phyloP scores from a whole-genome alignment of 2,329 filamentous ascomycete species.

The Pyricularia pennisetigena region DNA sequence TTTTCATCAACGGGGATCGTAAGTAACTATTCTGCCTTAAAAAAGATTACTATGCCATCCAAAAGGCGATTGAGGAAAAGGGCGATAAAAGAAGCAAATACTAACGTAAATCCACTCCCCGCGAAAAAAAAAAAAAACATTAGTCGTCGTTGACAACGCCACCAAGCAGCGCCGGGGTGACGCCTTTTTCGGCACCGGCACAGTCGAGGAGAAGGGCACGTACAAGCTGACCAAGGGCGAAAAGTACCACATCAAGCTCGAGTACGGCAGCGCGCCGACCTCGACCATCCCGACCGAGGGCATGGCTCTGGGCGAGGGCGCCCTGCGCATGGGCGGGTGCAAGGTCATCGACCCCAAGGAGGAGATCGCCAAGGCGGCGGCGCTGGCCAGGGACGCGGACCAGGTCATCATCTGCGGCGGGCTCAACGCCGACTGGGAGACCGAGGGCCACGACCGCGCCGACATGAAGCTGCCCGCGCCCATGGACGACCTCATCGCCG shows the following conservation, averaged over 20 bases:
- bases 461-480: slow-evolving; percentile 68
- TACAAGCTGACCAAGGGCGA: slow-evolving; percentile 42
- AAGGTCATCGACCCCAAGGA: slow-evolving; percentile 45
- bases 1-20: slow-evolving; percentile 49
- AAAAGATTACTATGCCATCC: background rate
- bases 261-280: slow-evolving; percentile 42
- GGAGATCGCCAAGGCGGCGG: slow-evolving; percentile 56
- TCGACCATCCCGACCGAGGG: slow-evolving; percentile 27
- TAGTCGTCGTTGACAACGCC: slow-evolving; percentile 54
- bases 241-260: slow-evolving; percentile 41
- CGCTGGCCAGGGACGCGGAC: slow-evolving; percentile 58
- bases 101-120: background rate
- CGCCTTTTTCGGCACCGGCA: slow-evolving; percentile 49
- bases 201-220: slow-evolving; percentile 45
- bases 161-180: slow-evolving; percentile 52
- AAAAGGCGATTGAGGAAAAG: background rate
- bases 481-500: slow-evolving; percentile 59
- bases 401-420: slow-evolving; percentile 73
- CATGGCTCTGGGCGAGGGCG: slow-evolving; percentile 42
- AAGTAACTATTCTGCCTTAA: background rate
- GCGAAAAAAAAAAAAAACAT: background rate
- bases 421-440: slow-evolving; percentile 74
- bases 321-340: slow-evolving; percentile 51
- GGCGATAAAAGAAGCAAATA: background rate
- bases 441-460: slow-evolving; percentile 67